A percentile compares a stretch with the other conserved stretches of the same genome.
These are phyloP conservation scores for Debaryomyces sp. DNA, from an alignment of 1,139 yeast genomes.

Conservation along the genomic window DNA sequence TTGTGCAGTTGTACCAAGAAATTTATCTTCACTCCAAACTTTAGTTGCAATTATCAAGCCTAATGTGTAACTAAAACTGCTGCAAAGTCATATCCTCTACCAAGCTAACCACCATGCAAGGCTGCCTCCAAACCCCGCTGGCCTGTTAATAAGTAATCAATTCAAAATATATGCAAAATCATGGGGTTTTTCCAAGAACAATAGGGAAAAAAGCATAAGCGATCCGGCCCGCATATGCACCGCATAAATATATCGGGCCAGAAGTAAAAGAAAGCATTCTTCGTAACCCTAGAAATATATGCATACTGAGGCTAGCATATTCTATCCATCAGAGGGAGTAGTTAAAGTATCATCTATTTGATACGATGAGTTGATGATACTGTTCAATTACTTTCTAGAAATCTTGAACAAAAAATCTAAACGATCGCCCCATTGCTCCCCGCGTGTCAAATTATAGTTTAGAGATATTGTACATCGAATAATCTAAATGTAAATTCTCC, in stretches of 20 bases:
- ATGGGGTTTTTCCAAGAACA: background rate
- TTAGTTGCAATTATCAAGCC: background rate
- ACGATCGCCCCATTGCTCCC: background rate
- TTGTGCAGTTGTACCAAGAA: background rate
- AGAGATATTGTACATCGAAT: background rate
- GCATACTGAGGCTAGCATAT: background rate
- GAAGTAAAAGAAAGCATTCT: background rate
- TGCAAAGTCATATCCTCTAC: background rate
- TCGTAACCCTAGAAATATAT: background rate
- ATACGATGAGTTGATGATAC: no score
- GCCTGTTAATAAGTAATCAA: background rate
- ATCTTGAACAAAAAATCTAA: background rate
- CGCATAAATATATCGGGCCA: background rate
- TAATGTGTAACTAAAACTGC: background rate
- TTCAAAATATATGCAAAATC: background rate
- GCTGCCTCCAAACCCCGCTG: background rate
- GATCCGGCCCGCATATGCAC: slow-evolving; percentile 1
- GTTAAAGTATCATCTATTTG: background rate
- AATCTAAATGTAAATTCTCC: background rate
- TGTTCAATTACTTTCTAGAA: background rate
- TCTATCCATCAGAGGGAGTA: background rate
- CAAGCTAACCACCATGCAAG: background rate
- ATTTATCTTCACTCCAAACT: background rate
- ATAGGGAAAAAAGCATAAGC: background rate
- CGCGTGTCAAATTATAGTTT: background rate